Evolutionary conservation across 2,329 filamentous ascomycete genomes (phyloP).

Genomic region (Sporothrix phasma): DNA sequence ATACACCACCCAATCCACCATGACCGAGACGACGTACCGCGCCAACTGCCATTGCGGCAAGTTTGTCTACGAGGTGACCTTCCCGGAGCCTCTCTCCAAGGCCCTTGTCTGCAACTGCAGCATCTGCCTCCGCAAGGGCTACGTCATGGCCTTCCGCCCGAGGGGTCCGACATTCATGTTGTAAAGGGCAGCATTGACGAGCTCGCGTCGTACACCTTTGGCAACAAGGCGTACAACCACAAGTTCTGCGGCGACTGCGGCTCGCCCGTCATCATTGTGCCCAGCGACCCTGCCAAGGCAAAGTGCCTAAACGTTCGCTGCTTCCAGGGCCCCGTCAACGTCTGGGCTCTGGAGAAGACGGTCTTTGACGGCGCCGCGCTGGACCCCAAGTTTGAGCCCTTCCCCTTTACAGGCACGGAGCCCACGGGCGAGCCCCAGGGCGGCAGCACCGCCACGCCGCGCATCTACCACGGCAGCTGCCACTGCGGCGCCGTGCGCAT

Average conservation of each 20-base stretch:
- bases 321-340: constrained; percentile 34
- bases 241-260: constrained; percentile 46
- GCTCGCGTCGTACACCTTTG: constrained; percentile 38
- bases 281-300: constrained; percentile 14
- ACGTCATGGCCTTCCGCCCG: constrained; percentile 30
- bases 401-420: constrained; percentile 31
- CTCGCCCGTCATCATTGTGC: constrained; percentile 31
- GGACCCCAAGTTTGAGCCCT: constrained; percentile 27
- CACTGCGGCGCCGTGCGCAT: constrained; percentile 42
- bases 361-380: constrained; percentile 30
- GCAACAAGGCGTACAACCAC: constrained; percentile 28
- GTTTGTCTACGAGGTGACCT: constrained; percentile 40
- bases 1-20: constrained; percentile 3
- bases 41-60: constrained; percentile 50
- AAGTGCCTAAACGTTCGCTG: constrained; percentile 33
- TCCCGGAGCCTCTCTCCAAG: constrained; percentile 46
- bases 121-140: constrained; percentile 46
- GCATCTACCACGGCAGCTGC: constrained; percentile 40
- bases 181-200: constrained; percentile 35
- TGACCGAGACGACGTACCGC: constrained; percentile 32
- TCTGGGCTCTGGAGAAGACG: constrained; percentile 30
- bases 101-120: constrained; percentile 56
- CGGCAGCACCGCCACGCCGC: constrained; percentile 24
- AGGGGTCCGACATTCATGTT: constrained; percentile 30
- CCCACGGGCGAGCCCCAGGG: constrained; percentile 28